These are phyloP conservation scores for Chlamydomonas reinhardtii DNA, from an alignment of 163 green algal genomes.

Conservation along the genomic window DNA sequence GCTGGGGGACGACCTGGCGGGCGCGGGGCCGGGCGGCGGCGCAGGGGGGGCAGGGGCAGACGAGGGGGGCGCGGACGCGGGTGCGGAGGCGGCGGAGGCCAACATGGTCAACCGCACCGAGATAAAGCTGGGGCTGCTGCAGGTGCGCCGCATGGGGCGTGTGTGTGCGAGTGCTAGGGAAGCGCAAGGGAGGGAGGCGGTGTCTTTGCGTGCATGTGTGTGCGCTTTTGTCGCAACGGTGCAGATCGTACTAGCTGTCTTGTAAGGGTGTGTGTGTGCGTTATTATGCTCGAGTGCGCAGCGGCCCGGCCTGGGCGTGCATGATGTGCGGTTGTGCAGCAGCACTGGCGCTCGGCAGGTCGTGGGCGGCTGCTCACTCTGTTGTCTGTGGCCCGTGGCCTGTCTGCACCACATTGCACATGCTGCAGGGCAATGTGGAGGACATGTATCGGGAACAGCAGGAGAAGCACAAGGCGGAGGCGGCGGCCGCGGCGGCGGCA, in stretches of 20 bases:
- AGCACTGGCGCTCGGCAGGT: no score
- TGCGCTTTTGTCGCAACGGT: no score
- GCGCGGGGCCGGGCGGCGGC: constrained; percentile 11
- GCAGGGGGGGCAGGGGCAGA: constrained; percentile 20
- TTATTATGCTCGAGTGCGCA: no score
- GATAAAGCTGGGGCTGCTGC: constrained; percentile 57
- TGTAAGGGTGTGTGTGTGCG: no score
- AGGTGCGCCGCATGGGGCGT: constrained; percentile 26
- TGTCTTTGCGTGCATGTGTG: not conserved
- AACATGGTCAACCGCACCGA: constrained; percentile 45
- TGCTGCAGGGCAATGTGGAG: constrained; percentile 50
- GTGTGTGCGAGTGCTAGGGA: not conserved
- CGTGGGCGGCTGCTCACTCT: not conserved
- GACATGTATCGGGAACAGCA: constrained; percentile 51
- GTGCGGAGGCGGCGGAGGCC: constrained; percentile 22
- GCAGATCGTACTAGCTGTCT: no score
- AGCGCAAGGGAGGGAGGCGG: not conserved
- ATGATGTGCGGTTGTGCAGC: no score
- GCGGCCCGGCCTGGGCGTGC: no score
- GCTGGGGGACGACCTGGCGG: constrained; percentile 44
- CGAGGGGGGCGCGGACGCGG: constrained; percentile 27
- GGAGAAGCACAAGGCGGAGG: constrained; percentile 39
- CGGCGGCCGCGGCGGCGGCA: not conserved
- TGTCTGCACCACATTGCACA: not conserved
- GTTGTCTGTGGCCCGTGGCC: not conserved